Base-by-base conservation (phyloP, 2,329 filamentous ascomycete genomes). In the Aspergillus novoparasiticus region DNA sequence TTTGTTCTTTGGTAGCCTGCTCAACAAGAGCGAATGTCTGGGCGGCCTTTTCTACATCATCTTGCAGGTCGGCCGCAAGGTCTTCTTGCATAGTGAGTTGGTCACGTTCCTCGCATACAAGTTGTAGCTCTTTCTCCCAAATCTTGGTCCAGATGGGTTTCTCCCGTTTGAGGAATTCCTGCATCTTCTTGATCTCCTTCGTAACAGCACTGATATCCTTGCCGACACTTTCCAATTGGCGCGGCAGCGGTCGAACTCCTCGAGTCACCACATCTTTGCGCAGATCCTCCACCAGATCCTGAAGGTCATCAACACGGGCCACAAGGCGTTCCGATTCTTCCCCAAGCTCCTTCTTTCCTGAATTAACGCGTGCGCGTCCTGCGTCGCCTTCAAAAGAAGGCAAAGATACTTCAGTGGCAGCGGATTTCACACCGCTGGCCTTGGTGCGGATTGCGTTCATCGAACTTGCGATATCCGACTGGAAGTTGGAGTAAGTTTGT, bases 131-230 rank as follows among this genome's bases (percentile, higher is more conserved):
- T 80, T 96, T 94, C 85, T 98, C 94, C 95, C 95, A 99, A 68
- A 98, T 96, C 86, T 97, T 97, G 60, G 93, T 97, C 94, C 95
- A 99, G 62, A 97, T 84, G 0, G 95, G 95, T 78, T 97, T 97
- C 85, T 99, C 95, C 54, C 88, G 87, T 71, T 89, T 90, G 81
- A 99, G 87, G 82, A 91, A 96, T 19, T 97, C 94, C 75, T 97
- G 92, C 86, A 99, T 90, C 80, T 92, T 94, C 85, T 92, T 95
- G 66, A 99, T 87, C 73, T 97, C 94, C 73, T 93, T 90, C 56
- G 89, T 91, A 36, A 95, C 89, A 60, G 84, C 80, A 56, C 89
- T 88, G 66, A 99, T 93, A 71, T 98, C 94, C 79, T 95, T 96
- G 68, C 90, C 90, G 23, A 97, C 94, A 43, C 83, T 83, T 79